A percentile compares a stretch with the other conserved stretches of the same genome.
phyloP scores from a whole-genome alignment of 1,284 basidiomycete species.

The Pisolithus thermaeus region DNA sequence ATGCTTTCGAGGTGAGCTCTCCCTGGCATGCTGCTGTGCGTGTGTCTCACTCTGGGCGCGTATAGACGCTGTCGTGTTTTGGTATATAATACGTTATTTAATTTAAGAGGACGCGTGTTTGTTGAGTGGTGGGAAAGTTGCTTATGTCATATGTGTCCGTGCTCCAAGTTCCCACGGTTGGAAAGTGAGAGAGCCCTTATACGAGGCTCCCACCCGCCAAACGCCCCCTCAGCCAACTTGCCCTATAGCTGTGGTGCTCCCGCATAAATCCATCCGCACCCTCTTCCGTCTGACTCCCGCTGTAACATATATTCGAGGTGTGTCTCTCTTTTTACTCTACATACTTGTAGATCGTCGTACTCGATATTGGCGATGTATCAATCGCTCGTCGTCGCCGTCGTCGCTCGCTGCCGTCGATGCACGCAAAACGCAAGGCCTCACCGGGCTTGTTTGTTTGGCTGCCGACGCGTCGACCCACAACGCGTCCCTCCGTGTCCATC shows the following conservation, averaged over 20 bases:
- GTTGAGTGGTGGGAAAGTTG: constrained; percentile 21
- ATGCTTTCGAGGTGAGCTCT: constrained; percentile 1
- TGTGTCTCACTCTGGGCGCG: no score
- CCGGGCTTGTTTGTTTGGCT: constrained; percentile 28
- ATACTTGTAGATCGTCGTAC: constrained; percentile 16
- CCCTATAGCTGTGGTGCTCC: constrained; percentile 25
- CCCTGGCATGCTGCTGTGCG: no score
- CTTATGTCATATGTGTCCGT: constrained; percentile 33
- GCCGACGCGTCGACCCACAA: constrained; percentile 28
- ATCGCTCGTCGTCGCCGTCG: constrained; percentile 12
- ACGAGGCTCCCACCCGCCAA: constrained; percentile 32
- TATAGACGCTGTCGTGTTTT: no score
- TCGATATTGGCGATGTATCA: constrained; percentile 11
- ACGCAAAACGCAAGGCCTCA: constrained; percentile 9
- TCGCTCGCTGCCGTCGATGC: constrained; percentile 11
- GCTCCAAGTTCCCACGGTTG: constrained; percentile 31
- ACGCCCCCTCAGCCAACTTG: constrained; percentile 29
- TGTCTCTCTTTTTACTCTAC: constrained; percentile 18
- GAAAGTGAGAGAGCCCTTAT: constrained; percentile 27
- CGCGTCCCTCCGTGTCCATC: constrained; percentile 21
- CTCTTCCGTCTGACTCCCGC: constrained; percentile 16
- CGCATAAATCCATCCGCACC: constrained; percentile 27
- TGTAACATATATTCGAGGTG: constrained; percentile 29
- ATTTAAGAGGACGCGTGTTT: constrained; percentile 8
- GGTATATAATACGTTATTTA: neutral